Evolutionary conservation across 108 stramenopile species (phyloP).

Genomic region (Aurantiochytrium sp.): DNA sequence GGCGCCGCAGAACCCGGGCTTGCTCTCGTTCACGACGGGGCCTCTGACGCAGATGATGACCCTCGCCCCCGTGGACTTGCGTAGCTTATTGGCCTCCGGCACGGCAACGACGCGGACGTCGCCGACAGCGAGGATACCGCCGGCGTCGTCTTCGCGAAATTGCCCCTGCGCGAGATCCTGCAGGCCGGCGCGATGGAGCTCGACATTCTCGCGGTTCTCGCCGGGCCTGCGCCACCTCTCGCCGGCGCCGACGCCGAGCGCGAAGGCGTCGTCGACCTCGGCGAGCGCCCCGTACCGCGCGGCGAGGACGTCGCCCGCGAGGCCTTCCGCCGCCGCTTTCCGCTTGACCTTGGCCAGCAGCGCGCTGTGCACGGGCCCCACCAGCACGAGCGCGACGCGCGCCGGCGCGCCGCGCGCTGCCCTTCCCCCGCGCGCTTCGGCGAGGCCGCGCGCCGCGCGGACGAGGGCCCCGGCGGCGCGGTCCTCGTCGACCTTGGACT

Average conservation of each 20-base stretch:
- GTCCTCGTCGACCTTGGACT: background rate
- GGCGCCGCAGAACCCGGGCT: background rate
- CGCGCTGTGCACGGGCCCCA: background rate
- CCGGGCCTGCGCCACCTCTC: background rate
- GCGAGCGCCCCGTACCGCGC: background rate
- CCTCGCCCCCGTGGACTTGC: background rate
- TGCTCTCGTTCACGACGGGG: background rate
- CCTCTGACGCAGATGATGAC: background rate
- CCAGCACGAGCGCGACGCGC: background rate
- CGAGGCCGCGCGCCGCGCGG: background rate
- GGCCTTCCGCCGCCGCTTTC: background rate
- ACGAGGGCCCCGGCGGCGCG: background rate
- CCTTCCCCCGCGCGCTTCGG: background rate
- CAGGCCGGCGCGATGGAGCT: background rate
- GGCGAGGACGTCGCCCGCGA: background rate
- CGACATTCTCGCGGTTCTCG: background rate
- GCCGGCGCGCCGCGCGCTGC: background rate
- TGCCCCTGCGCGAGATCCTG: background rate
- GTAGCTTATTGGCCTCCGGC: background rate
- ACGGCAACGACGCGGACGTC: background rate
- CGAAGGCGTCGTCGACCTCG: background rate
- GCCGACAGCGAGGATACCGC: background rate
- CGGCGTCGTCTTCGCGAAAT: background rate
- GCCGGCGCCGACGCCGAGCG: background rate
- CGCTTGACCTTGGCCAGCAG: background rate